phyloP scores from a whole-genome alignment of 2,329 filamentous ascomycete species.

The Ophiocordyceps camponoti-rufipedis region DNA sequence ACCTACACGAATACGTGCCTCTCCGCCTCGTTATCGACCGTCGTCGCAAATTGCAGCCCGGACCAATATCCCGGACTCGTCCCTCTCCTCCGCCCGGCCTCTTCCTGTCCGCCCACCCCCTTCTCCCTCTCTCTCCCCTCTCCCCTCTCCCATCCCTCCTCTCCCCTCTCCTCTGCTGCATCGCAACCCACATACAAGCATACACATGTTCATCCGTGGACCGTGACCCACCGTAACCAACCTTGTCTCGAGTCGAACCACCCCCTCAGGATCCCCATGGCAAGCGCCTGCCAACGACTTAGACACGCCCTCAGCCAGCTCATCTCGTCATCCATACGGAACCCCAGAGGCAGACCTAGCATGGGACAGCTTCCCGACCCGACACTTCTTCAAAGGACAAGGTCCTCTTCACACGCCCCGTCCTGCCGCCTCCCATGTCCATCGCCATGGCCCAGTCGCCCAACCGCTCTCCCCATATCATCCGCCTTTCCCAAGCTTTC shows the following conservation, averaged over 20 bases:
- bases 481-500: neutral
- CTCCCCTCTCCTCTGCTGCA: neutral
- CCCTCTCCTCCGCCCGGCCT: neutral
- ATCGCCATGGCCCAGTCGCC: neutral
- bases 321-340: neutral
- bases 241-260: neutral
- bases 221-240: conserved; percentile 1
- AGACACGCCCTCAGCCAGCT: neutral
- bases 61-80: no score
- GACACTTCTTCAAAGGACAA: neutral
- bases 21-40: neutral
- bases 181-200: neutral
- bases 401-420: neutral
- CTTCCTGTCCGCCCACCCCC: neutral
- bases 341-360: neutral
- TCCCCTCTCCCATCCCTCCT: neutral
- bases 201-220: neutral
- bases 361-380: neutral
- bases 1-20: no score
- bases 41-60: neutral
- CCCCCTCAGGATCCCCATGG: neutral
- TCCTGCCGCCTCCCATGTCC: neutral
- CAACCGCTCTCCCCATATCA: neutral
- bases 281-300: neutral
- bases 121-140: neutral